phyloP scores from a whole-genome alignment of 176 grass and related monocot species.

The Oryza meyeriana region DNA sequence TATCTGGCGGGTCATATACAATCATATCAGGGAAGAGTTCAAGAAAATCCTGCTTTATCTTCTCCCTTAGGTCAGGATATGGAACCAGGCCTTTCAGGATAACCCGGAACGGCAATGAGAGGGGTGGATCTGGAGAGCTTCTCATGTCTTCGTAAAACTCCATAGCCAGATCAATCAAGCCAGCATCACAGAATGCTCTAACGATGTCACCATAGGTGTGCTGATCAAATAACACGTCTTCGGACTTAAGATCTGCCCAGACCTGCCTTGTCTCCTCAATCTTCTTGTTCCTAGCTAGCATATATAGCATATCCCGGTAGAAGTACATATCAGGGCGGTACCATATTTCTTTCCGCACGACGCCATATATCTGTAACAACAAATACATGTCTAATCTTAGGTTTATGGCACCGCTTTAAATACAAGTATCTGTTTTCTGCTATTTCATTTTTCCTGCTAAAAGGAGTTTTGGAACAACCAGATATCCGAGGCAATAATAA shows the following conservation, averaged over 20 bases:
- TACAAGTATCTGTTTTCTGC: background rate
- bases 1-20: slow-evolving; percentile 81
- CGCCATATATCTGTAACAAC: slow-evolving; percentile 67
- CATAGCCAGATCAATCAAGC: slow-evolving; percentile 68
- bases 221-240: slow-evolving; percentile 73
- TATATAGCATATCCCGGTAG: slow-evolving; percentile 77
- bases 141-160: slow-evolving; percentile 90
- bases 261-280: slow-evolving; percentile 59
- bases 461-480: background rate
- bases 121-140: slow-evolving; percentile 61
- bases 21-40: slow-evolving; percentile 86
- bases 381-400: slow-evolving; percentile 16
- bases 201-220: slow-evolving; percentile 78
- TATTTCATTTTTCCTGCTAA: background rate
- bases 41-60: slow-evolving; percentile 82
- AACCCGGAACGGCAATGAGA: slow-evolving; percentile 83
- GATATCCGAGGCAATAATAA: background rate
- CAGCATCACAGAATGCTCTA: slow-evolving; percentile 59
- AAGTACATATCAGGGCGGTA: slow-evolving; percentile 91
- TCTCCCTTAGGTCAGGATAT: slow-evolving; percentile 77
- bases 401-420: background rate
- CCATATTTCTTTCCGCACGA: slow-evolving; percentile 85
- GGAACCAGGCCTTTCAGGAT: slow-evolving; percentile 82
- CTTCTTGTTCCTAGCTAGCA: slow-evolving; percentile 88
- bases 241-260: slow-evolving; percentile 68